Base-by-base conservation (phyloP, 2,329 filamentous ascomycete species). In the Aspergillus brasiliensis region DNA sequence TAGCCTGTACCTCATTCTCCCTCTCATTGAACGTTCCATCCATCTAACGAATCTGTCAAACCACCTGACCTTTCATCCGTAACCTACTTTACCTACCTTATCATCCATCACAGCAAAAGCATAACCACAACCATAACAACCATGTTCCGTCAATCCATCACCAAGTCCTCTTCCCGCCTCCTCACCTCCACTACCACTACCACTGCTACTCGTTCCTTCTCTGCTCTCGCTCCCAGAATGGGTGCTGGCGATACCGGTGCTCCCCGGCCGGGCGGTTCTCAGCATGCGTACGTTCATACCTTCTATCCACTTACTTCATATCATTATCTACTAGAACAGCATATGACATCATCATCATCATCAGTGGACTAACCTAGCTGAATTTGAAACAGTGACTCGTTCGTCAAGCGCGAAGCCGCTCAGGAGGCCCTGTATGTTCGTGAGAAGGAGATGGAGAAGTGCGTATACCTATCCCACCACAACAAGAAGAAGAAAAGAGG, bases 351-450 rank as follows among this genome's bases (percentile, higher is more conserved):
- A 70, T 67, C 55, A 51, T 54, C 59, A 47, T 17, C 56, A 37
- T 49, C 44, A 28, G 21, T 47, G 38, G 47, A n/a, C 62, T 66
- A 56, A 65, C 38, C 25, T 8, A 19, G 27, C 25, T 44, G 31
- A 8, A n/a, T n/a, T 40, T 49, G 42, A 25, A 15, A 13, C 67
- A 96, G 94, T 70, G 94, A 99, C 75, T 87, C 91, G 59, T 99
- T 97, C 86, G 91, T 89, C 81, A 90, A 89, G 81, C 92, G 95
- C 71, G 95, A 99, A 81, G 86, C 89, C 75, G 94, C 94, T 68
- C 84, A 82, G 75, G 95, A 98, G 82, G 89, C 92, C 77, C 86
- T 86, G 69, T 91, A 90, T 80, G 92, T 99, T 80, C 87, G 87
- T 72, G 83, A 90, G 82, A 91, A 92, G 75, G 95, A 98, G 86